These are phyloP conservation scores for Neltuma alba DNA, from an alignment of 306 rosid genomes.

Conservation along the genomic window DNA sequence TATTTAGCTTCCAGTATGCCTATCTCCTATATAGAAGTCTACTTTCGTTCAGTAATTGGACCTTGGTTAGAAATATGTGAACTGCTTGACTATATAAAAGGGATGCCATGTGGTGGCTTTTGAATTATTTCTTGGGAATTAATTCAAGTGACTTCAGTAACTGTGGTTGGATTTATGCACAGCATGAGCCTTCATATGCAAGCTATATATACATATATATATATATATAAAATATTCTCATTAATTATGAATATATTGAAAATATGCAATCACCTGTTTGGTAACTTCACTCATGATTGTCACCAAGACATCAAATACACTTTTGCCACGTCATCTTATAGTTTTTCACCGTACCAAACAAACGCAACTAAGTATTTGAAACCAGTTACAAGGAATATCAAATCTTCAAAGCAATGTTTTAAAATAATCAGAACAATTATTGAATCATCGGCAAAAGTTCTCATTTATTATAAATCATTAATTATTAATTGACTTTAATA, in stretches of 20 bases:
- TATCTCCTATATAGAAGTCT: neutral
- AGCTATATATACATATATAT: slow-evolving; percentile 11
- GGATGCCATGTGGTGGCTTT: neutral
- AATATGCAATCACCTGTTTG: neutral
- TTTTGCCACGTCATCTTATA: slow-evolving; percentile 10
- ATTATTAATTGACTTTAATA: too few relatives aligned
- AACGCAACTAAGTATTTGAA: too few relatives aligned
- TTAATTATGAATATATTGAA: slow-evolving; percentile 35
- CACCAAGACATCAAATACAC: neutral
- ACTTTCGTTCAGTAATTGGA: neutral
- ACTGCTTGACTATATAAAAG: neutral
- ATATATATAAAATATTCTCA: too few relatives aligned
- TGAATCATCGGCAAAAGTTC: too few relatives aligned
- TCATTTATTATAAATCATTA: too few relatives aligned
- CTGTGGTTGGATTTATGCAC: slow-evolving; percentile 34
- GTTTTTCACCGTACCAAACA: neutral
- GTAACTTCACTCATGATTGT: slow-evolving; percentile 9
- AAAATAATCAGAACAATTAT: too few relatives aligned
- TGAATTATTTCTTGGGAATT: slow-evolving; percentile 36
- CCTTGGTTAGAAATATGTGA: neutral
- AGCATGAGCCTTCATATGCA: slow-evolving; percentile 33
- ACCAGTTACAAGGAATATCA: too few relatives aligned
- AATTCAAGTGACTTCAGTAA: slow-evolving; percentile 32
- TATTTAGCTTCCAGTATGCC: neutral
- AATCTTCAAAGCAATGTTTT: too few relatives aligned